Percentiles rank a stretch among this genome's conserved stretches.
These are phyloP conservation scores for Venturiaceae sp. DNA, from an alignment of 2,329 filamentous ascomycete genomes.

Conservation along the genomic window DNA sequence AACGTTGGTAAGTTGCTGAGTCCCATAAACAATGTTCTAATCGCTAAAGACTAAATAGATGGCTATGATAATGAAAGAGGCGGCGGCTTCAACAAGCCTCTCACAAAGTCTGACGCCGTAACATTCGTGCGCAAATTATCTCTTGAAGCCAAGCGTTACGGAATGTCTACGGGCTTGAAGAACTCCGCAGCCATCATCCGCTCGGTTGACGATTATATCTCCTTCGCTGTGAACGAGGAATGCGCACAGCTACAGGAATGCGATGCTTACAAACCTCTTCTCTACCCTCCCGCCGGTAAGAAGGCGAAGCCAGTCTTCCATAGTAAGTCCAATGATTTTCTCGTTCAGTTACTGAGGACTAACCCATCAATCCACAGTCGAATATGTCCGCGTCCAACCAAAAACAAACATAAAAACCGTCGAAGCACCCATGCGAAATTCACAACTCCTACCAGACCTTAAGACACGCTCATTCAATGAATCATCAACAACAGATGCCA, in stretches of 20 bases:
- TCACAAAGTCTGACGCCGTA: background rate
- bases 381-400: slow-evolving; percentile 37
- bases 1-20: slow-evolving; percentile 14
- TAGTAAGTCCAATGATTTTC: no score
- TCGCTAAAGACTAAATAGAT: background rate
- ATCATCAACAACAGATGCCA: background rate
- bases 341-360: no score
- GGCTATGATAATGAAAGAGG: slow-evolving; percentile 9
- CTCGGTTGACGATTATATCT: background rate
- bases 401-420: background rate
- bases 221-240: slow-evolving; percentile 27
- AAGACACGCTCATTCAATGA: background rate
- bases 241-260: slow-evolving; percentile 39
- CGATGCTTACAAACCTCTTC: slow-evolving; percentile 46
- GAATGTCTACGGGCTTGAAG: background rate
- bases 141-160: background rate
- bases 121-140: background rate
- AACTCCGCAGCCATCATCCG: background rate
- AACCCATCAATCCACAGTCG: no score
- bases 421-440: slow-evolving; percentile 8
- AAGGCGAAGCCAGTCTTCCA: slow-evolving; percentile 58
- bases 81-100: background rate
- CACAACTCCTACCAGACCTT: no score
- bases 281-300: slow-evolving; percentile 21
- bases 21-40: no score